Percentiles rank a stretch among this genome's conserved stretches.
phyloP scores from a whole-genome alignment of 768 basidiomycete genomes.

The Boletus coccyginus region DNA sequence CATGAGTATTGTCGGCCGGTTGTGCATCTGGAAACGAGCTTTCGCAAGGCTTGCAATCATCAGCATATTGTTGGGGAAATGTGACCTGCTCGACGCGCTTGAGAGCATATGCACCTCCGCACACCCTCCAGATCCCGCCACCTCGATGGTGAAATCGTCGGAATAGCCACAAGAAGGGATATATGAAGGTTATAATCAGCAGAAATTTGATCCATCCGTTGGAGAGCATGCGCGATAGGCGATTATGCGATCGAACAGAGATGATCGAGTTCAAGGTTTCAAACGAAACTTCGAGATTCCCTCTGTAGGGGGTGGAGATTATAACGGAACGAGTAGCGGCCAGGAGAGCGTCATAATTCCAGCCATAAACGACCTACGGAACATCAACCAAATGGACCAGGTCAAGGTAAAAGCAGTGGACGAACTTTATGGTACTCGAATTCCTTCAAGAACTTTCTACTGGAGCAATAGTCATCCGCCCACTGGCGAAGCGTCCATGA shows the following conservation, averaged over 20 bases:
- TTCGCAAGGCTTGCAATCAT: constrained; percentile 1
- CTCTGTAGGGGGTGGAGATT: constrained; percentile 38
- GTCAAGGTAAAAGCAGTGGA: background rate
- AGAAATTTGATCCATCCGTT: constrained; percentile 71
- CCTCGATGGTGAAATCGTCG: constrained; percentile 63
- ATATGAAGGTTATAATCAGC: constrained; percentile 66
- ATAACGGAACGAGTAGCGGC: constrained; percentile 38
- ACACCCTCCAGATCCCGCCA: constrained; percentile 74
- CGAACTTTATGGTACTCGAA: constrained; percentile 69
- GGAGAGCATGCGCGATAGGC: constrained; percentile 63
- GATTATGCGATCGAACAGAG: constrained; percentile 65
- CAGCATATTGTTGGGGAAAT: constrained; percentile 2
- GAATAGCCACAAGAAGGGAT: constrained; percentile 80
- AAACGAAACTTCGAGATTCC: constrained; percentile 46
- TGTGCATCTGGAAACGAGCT: constrained; percentile 3
- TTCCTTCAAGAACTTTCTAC: constrained; percentile 70
- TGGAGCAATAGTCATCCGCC: constrained; percentile 81
- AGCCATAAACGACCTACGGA: constrained; percentile 55
- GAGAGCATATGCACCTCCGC: constrained; percentile 73
- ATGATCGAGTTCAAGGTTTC: constrained; percentile 45
- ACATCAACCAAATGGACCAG: constrained; percentile 21
- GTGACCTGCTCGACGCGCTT: constrained; percentile 39
- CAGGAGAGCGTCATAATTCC: constrained; percentile 45
- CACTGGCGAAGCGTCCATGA: constrained; percentile 68
- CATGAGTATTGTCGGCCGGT: background rate